phyloP scores from a whole-genome alignment of 2,329 filamentous ascomycete species.

The Penicillium sp. region DNA sequence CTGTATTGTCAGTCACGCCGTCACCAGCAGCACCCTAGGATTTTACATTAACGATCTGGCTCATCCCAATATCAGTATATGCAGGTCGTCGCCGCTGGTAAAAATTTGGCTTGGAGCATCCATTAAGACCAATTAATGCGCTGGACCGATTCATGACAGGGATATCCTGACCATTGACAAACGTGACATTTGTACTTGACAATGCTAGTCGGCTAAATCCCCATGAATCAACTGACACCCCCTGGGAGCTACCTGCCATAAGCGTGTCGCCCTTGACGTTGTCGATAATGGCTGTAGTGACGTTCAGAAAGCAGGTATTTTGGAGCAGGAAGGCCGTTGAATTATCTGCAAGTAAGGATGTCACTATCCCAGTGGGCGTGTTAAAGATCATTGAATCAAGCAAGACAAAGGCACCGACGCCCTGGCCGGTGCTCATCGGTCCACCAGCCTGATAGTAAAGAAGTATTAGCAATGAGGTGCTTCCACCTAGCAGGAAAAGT shows the following conservation, averaged over 20 bases:
- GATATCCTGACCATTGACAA: slow-evolving; percentile 11
- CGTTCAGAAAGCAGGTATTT: slow-evolving; percentile 17
- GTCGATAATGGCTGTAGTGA: slow-evolving; percentile 15
- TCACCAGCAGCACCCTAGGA: slow-evolving; percentile 45
- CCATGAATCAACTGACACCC: slow-evolving; percentile 12
- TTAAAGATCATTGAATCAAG: slow-evolving; percentile 50
- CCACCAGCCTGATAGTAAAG: neutral
- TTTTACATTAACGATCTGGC: slow-evolving; percentile 39
- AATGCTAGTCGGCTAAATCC: slow-evolving; percentile 21
- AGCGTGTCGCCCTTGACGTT: neutral
- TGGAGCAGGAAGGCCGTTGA: slow-evolving; percentile 11
- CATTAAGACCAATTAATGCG: neutral
- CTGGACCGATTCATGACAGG: slow-evolving; percentile 12
- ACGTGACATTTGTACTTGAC: slow-evolving; percentile 7
- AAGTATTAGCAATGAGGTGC: too few species aligned
- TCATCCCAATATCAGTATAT: slow-evolving; percentile 13
- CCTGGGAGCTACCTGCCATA: slow-evolving; percentile 14
- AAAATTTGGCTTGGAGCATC: slow-evolving; percentile 17
- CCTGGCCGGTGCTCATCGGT: slow-evolving; percentile 7
- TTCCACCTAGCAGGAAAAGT: too few species aligned
- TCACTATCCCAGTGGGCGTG: slow-evolving; percentile 47
- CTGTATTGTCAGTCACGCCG: slow-evolving; percentile 45
- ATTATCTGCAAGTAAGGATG: slow-evolving; percentile 24
- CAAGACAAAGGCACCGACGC: slow-evolving; percentile 52
- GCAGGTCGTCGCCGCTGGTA: neutral